Conservation (phyloP, 495 filamentous ascomycete genomes). For the Aspergillus heteromorphus region DNA sequence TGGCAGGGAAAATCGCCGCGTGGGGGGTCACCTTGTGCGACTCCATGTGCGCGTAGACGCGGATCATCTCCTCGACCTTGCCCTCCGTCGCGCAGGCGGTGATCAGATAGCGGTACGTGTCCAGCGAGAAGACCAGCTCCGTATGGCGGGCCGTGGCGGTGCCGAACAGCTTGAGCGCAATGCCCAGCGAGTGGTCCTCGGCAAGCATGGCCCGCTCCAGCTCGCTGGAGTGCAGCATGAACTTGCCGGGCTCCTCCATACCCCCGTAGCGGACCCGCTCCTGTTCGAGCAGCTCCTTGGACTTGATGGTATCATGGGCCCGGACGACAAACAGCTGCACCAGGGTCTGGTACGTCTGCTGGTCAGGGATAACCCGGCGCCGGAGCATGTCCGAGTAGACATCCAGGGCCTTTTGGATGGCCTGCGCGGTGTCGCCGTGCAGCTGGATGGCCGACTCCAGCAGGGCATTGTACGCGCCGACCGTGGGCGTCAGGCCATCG, state of each 20-base stretch:
- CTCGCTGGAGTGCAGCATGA: constrained; percentile 83
- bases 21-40: constrained; percentile 61
- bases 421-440: constrained; percentile 61
- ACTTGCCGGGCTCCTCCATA: constrained; percentile 79
- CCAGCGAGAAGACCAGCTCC: constrained; percentile 54
- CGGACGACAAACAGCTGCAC: constrained; percentile 75
- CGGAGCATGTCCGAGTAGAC: constrained; percentile 95
- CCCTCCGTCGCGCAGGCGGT: constrained; percentile 77
- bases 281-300: constrained; percentile 67
- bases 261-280: constrained; percentile 76
- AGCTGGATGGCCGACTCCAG: constrained; percentile 76
- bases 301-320: constrained; percentile 63
- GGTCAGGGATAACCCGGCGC: constrained; percentile 73
- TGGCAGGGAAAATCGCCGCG: constrained; percentile 76
- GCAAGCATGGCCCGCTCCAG: constrained; percentile 73
- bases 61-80: constrained; percentile 79
- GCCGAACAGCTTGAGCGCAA: constrained; percentile 81
- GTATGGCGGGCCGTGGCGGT: constrained; percentile 53
- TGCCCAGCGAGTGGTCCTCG: constrained; percentile 78
- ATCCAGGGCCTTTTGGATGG: constrained; percentile 84
- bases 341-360: constrained; percentile 78
- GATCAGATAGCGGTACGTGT: constrained; percentile 77
- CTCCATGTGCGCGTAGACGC: constrained; percentile 87
- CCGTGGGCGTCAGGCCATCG: constrained; percentile 69
- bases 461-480: constrained; percentile 84